Base-by-base conservation (phyloP, 169 alveolate species). In the Perkinsus chesapeaki region DNA sequence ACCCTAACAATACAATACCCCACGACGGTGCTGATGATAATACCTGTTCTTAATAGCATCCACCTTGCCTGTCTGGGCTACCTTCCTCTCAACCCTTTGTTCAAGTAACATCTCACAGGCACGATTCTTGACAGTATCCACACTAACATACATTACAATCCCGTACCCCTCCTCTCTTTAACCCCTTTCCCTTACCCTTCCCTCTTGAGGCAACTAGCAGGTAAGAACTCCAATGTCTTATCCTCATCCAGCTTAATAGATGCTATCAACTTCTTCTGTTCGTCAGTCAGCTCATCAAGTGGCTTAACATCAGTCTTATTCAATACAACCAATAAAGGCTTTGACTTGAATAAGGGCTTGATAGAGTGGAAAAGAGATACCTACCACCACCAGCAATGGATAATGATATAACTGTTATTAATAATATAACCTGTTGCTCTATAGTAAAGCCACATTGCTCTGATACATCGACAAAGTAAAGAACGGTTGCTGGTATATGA, bases 361-460 rank as follows among this genome's bases (percentile, higher is more conserved):
- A 99, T 97, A 39, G 98, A 97, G 92, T 98, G 97, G 96, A 98
- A 99, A 38, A 99, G 96, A 23, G 97, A 93, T 20, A 99, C 95
- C 39, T 37, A 34, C 7, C n/a, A n/a, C n/a, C n/a, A n/a, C n/a
- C 23, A 34, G 43, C 43, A 3, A 39, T 37, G 36, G 7, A 23
- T 5, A 36, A 10, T 12, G 3, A 10, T 31, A 10, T 3, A 39
- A 3, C 43, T 7, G 23, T 7, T 16, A 12, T 12, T 82, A 10
- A 39, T 23, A 36, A 31, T 82, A 37, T 12, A 31, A 37, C 96
- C 95, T 99, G 99, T 93, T 98, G 97, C 72, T 96, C 98, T 73
- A 99, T 97, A 36, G 99, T 96, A 96, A 98, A 97, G 0, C 99
- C 99, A 94, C 99, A 99, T 48, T 97, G 97, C 96, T 98, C 99